Conservation (phyloP, 805 yeast genomes). For the Cyberlindnera bimundalis region DNA sequence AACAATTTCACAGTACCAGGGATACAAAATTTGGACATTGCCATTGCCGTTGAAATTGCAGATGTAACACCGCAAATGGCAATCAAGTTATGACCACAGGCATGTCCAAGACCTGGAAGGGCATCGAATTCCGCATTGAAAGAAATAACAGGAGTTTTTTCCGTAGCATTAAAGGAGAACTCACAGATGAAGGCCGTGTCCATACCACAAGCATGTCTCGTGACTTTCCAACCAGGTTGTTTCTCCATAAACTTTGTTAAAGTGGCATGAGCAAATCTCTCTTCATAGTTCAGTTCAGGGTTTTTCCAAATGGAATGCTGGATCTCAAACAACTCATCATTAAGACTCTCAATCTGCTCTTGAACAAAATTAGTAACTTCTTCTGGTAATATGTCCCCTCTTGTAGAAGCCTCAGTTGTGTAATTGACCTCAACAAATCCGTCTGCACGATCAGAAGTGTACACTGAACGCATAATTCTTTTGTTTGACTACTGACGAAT, state of each 20-base stretch:
- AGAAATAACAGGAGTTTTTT: slow-evolving; percentile 5
- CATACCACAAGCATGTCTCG: slow-evolving; percentile 2
- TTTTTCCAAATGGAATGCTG: slow-evolving; percentile 7
- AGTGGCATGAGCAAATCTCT: slow-evolving; percentile 8
- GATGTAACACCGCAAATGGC: slow-evolving; percentile 7
- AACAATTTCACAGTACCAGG: slow-evolving; percentile 11
- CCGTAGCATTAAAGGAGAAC: neutral
- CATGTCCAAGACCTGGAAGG: slow-evolving; percentile 13
- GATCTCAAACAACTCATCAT: slow-evolving; percentile 3
- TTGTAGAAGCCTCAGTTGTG: slow-evolving; percentile 22
- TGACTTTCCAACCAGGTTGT: slow-evolving; percentile 9
- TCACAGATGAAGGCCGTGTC: slow-evolving; percentile 8
- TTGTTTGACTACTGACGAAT: neutral
- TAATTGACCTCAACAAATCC: slow-evolving; percentile 8
- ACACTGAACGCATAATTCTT: neutral
- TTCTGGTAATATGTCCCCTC: slow-evolving; percentile 3
- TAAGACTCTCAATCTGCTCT: slow-evolving; percentile 1
- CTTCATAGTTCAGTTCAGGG: slow-evolving; percentile 8
- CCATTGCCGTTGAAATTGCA: slow-evolving; percentile 6
- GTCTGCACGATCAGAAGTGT: slow-evolving; percentile 1
- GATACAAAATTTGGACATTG: slow-evolving; percentile 8
- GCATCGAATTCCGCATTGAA: slow-evolving; percentile 14
- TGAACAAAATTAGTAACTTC: neutral
- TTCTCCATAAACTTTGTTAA: slow-evolving; percentile 5
- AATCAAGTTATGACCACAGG: slow-evolving; percentile 14